These are phyloP conservation scores for Nemania sp. DNA, from an alignment of 2,329 filamentous ascomycete genomes.

Conservation along the genomic window DNA sequence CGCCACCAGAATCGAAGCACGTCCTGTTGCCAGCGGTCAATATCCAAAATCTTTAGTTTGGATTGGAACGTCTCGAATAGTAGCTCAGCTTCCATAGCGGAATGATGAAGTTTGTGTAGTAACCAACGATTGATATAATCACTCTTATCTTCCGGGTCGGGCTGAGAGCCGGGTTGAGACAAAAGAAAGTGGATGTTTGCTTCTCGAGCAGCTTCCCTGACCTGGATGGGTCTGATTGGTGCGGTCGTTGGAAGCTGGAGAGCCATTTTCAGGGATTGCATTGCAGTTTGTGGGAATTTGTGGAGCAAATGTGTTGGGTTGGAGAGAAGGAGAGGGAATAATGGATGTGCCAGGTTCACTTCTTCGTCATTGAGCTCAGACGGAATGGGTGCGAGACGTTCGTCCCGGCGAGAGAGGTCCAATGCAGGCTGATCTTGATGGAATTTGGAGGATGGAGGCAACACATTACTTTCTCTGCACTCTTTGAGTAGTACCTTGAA, in stretches of 20 bases:
- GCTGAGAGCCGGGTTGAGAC: slow-evolving; percentile 25
- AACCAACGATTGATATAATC: slow-evolving; percentile 58
- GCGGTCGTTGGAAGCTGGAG: slow-evolving; percentile 43
- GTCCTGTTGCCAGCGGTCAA: slow-evolving; percentile 47
- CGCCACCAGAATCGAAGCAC: slow-evolving; percentile 47
- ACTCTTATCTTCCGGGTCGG: slow-evolving; percentile 43
- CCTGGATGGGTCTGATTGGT: slow-evolving; percentile 40
- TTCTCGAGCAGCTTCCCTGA: slow-evolving; percentile 52
- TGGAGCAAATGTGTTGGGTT: slow-evolving; percentile 51
- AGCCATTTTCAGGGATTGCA: slow-evolving; percentile 46
- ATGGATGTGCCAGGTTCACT: slow-evolving; percentile 43
- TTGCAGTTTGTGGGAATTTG: slow-evolving; percentile 44
- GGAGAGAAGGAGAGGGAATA: slow-evolving; percentile 52
- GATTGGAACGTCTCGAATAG: slow-evolving; percentile 45
- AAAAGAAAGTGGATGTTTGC: slow-evolving; percentile 51
- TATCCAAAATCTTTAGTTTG: slow-evolving; percentile 39
- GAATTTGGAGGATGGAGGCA: slow-evolving; percentile 47
- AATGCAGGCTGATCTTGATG: slow-evolving; percentile 49
- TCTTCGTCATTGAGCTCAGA: slow-evolving; percentile 27
- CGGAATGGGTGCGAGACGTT: slow-evolving; percentile 43
- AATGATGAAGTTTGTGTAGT: slow-evolving; percentile 53
- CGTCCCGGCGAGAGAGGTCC: slow-evolving; percentile 45
- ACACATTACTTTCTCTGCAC: slow-evolving; percentile 47
- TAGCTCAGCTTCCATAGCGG: slow-evolving; percentile 49
- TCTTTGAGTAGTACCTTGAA: slow-evolving; percentile 42